Evolutionary conservation across 768 basidiomycete genomes (phyloP).

Genomic region (Sporobolomyces pararoseus): DNA sequence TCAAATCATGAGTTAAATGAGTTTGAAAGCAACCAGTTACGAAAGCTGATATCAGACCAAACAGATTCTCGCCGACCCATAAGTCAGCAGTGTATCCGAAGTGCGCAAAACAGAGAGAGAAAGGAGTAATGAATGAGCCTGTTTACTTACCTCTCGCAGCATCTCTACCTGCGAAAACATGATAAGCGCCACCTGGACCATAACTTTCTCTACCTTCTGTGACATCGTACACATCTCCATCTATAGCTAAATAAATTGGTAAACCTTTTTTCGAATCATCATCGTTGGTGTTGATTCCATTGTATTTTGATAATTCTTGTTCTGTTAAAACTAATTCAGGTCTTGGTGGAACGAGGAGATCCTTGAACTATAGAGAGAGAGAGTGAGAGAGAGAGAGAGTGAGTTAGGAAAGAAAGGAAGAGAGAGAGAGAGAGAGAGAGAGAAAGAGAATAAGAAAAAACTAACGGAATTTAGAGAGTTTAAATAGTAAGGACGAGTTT

Average conservation of each 20-base stretch:
- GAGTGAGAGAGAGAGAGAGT: neutral
- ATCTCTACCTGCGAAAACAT: constrained; percentile 59
- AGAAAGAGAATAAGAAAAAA: constrained; percentile 40
- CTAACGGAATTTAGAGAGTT: constrained; percentile 56
- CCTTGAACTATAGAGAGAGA: constrained; percentile 24
- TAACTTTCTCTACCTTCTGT: constrained; percentile 64
- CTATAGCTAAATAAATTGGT: constrained; percentile 84
- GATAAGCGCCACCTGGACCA: constrained; percentile 70
- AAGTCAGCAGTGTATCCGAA: too few species aligned
- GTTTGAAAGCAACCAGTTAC: constrained; percentile 88
- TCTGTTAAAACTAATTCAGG: constrained; percentile 64
- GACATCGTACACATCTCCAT: constrained; percentile 90
- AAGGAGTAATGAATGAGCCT: too few species aligned
- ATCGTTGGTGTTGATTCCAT: constrained; percentile 59
- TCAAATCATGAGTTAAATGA: constrained; percentile 85
- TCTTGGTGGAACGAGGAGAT: constrained; percentile 40
- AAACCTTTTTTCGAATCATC: too few species aligned
- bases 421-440: constrained; percentile 39
- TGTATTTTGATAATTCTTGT: constrained; percentile 61
- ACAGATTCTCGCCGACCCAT: too few species aligned
- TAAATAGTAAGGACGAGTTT: constrained; percentile 52
- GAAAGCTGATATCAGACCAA: constrained; percentile 67
- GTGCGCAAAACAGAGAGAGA: too few species aligned
- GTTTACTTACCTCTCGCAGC: constrained; percentile 39
- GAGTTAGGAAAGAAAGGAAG: neutral